Evolutionary conservation across 495 filamentous ascomycete genomes (phyloP).

Genomic region (Platismatia glauca): DNA sequence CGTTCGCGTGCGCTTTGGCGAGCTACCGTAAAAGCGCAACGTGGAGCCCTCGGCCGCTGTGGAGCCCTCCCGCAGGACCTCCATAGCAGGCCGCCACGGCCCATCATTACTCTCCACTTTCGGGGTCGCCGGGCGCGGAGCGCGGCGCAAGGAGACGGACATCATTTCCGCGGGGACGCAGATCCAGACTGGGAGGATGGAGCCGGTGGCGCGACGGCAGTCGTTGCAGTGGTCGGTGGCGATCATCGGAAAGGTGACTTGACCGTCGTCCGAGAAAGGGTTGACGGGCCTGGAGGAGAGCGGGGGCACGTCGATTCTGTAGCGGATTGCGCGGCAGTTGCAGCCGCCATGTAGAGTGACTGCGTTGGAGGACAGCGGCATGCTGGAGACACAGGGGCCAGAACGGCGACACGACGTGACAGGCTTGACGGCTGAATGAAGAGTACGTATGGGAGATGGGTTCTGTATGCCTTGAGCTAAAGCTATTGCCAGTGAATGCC

Average conservation of each 20-base stretch:
- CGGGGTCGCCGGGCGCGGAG: not conserved
- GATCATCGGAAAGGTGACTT: slow-evolving; percentile 2
- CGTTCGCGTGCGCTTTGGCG: slow-evolving; percentile 6
- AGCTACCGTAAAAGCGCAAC: slow-evolving; percentile 13
- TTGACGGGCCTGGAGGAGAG: no score
- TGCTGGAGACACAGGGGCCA: no score
- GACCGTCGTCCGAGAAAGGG: no score
- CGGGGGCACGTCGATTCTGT: no score
- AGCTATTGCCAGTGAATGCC: no score
- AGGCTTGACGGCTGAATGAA: no score
- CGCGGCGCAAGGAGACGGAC: not conserved
- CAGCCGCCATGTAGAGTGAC: no score
- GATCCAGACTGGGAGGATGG: slow-evolving; percentile 19
- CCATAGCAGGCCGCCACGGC: not conserved
- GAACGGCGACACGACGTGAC: no score
- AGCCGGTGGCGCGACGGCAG: slow-evolving; percentile 24
- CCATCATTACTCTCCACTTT: not conserved
- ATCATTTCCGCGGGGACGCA: slow-evolving; percentile 14
- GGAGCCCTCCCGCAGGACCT: not conserved
- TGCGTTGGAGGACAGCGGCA: no score
- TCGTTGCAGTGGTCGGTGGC: slow-evolving; percentile 28
- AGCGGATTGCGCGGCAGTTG: no score
- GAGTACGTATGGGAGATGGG: no score
- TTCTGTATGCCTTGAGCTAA: no score
- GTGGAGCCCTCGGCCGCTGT: not conserved